Conservation (phyloP, 2,329 filamentous ascomycete species). For the Verticillium longisporum region DNA sequence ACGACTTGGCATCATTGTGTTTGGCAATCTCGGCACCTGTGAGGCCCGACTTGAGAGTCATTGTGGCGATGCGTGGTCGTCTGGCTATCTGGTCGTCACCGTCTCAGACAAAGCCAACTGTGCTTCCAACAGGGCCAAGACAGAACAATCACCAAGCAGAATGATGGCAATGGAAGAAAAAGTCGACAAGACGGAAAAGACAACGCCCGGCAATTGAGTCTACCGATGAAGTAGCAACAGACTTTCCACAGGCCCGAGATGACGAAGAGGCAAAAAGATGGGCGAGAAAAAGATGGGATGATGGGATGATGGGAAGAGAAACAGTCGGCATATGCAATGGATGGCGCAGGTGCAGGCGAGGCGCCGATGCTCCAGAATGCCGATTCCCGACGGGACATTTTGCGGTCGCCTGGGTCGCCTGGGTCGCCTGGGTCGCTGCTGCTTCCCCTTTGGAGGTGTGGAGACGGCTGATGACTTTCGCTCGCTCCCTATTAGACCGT, state of each 20-base stretch:
- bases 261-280: not conserved
- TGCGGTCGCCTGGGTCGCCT: too few species aligned
- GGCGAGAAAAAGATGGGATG: not conserved
- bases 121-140: too few species aligned
- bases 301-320: not conserved
- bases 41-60: conserved; percentile 32
- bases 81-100: too few species aligned
- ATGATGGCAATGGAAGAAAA: too few species aligned
- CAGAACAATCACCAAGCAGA: too few species aligned
- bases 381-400: conserved; percentile 1
- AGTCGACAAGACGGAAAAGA: not conserved
- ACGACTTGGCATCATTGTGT: conserved; percentile 77
- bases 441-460: not conserved
- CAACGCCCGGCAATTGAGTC: not conserved
- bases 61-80: conserved; percentile 13
- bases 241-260: not conserved
- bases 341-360: not conserved
- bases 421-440: not conserved
- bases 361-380: not conserved
- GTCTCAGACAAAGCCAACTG: too few species aligned
- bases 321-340: not conserved
- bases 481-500: conserved; percentile 14
- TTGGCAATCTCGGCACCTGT: conserved; percentile 47
- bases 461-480: conserved; percentile 8
- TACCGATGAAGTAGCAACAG: too few species aligned